Evolutionary conservation across 139 green algal species (phyloP).

Genomic region (Yamagishiella unicocca): DNA sequence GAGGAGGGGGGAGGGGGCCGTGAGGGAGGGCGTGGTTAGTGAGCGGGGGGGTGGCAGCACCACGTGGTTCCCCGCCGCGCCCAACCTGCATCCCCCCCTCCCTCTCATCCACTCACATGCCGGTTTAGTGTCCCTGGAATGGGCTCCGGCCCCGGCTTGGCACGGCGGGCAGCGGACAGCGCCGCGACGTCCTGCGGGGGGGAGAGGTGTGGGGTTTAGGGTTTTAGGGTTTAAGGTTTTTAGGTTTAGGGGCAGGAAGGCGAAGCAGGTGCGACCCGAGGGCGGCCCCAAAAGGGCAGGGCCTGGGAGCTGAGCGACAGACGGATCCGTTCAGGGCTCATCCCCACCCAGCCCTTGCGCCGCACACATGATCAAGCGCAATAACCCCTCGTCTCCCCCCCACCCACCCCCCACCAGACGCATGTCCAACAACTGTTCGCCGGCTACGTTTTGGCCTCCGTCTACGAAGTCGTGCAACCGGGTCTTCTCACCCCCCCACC

Average conservation of each 20-base stretch:
- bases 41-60: neutral
- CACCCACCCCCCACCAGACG: too few species aligned
- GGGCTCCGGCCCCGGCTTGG: neutral
- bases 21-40: neutral
- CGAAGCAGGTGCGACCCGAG: neutral
- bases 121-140: constrained; percentile 1
- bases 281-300: too few species aligned
- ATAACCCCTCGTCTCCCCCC: too few species aligned
- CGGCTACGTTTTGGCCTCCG: too few species aligned
- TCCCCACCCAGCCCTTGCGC: too few species aligned
- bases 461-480: too few species aligned
- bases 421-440: too few species aligned
- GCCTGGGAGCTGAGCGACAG: too few species aligned
- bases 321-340: too few species aligned
- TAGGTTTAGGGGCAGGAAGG: neutral
- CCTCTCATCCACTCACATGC: neutral
- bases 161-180: neutral
- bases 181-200: neutral
- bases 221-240: too few species aligned
- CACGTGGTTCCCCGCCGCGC: neutral
- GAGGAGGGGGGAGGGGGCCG: neutral
- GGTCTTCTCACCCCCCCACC: neutral
- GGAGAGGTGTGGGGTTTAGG: neutral
- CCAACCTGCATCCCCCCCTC: neutral
- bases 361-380: too few species aligned